A percentile compares a stretch with the other conserved stretches of the same genome.
phyloP scores from a whole-genome alignment of 352 stramenopile species.

The Ophiocytium majus region DNA sequence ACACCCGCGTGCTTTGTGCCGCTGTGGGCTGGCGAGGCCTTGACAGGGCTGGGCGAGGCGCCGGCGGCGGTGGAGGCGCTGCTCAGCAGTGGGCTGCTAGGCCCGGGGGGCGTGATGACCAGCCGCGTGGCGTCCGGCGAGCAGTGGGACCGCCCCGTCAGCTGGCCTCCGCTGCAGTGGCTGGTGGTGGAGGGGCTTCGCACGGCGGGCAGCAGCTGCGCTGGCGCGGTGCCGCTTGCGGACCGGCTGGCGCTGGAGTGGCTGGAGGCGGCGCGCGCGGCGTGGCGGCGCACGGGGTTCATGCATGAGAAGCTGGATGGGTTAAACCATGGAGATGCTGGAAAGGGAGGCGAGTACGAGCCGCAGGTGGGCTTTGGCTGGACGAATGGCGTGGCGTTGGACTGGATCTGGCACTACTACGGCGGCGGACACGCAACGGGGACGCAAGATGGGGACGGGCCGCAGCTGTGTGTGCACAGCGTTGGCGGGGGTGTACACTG shows the following conservation, averaged over 20 bases:
- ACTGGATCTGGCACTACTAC: constrained; percentile 26
- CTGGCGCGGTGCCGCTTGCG: not conserved
- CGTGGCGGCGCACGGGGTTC: constrained; percentile 33
- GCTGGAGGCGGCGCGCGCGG: constrained; percentile 19
- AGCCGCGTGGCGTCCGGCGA: constrained; percentile 25
- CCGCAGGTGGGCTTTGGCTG: constrained; percentile 44
- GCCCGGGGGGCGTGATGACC: not conserved
- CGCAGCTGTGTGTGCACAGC: too few species aligned
- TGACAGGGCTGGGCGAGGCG: not conserved
- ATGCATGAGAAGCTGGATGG: constrained; percentile 54
- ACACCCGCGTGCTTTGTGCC: constrained; percentile 40
- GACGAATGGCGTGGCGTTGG: constrained; percentile 44
- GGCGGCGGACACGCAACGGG: not conserved
- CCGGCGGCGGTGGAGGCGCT: not conserved
- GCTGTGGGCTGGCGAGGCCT: constrained; percentile 38
- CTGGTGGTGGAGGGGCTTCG: constrained; percentile 49
- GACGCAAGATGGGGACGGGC: too few species aligned
- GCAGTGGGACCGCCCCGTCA: constrained; percentile 45
- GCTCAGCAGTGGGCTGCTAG: not conserved
- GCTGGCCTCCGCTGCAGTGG: constrained; percentile 53
- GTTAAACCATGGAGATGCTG: not conserved
- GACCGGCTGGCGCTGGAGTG: constrained; percentile 34
- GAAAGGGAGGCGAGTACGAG: constrained; percentile 46
- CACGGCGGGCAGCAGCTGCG: not conserved
- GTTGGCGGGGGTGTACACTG: too few species aligned